Conservation (phyloP, 257 asterid species). For the Lantana camara region DNA sequence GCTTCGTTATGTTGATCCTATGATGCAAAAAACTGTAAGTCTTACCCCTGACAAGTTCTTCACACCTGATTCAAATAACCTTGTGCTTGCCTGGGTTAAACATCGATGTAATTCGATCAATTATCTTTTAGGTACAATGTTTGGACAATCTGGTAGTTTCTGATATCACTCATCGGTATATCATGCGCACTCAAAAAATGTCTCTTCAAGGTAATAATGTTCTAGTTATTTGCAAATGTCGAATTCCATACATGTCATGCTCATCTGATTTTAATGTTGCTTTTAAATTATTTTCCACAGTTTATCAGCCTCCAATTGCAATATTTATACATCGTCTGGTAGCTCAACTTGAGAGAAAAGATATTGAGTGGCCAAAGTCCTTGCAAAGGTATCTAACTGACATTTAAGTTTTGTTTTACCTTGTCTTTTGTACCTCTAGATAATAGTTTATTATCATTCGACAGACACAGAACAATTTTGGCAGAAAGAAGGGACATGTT, state of each 20-base stretch:
- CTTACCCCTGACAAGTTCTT: slow-evolving; percentile 15
- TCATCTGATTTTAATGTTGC: slow-evolving; percentile 26
- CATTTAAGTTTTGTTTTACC: slow-evolving; percentile 21
- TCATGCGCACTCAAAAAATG: slow-evolving; percentile 86
- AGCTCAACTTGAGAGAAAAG: slow-evolving; percentile 78
- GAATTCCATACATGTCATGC: slow-evolving; percentile 12
- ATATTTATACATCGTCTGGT: slow-evolving; percentile 64
- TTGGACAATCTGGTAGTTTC: slow-evolving; percentile 73
- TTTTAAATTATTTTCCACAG: slow-evolving; percentile 47
- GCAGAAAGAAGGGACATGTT: slow-evolving; percentile 80
- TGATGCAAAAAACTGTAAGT: slow-evolving; percentile 94
- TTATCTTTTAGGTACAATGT: slow-evolving; percentile 70
- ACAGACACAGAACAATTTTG: slow-evolving; percentile 61
- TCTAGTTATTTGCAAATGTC: slow-evolving; percentile 27
- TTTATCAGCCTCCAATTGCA: slow-evolving; percentile 85
- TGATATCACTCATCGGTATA: slow-evolving; percentile 64
- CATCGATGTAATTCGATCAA: slow-evolving; percentile 14
- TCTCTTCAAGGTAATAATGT: slow-evolving; percentile 68
- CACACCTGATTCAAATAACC: slow-evolving; percentile 1
- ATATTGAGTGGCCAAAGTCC: slow-evolving; percentile 95
- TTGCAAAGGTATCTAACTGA: slow-evolving; percentile 65
- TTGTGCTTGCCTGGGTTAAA: background rate
- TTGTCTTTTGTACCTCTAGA: background rate
- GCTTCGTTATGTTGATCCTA: slow-evolving; percentile 85
- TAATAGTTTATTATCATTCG: slow-evolving; percentile 29